Evolutionary conservation across 2,329 filamentous ascomycete genomes (phyloP).

Genomic region (Ceratocystis diversiconidia): DNA sequence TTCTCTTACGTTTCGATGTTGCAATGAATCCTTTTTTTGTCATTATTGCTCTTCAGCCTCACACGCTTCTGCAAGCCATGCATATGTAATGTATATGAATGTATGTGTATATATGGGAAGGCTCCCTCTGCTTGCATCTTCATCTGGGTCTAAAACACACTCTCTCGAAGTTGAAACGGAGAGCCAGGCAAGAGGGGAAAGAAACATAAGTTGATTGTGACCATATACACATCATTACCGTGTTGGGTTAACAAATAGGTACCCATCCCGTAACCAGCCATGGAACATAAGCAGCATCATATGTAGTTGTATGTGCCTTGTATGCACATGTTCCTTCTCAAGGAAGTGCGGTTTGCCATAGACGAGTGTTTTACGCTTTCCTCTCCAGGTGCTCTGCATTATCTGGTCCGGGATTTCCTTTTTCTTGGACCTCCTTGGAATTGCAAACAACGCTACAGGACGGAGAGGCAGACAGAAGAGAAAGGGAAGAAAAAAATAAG

Average conservation of each 20-base stretch:
- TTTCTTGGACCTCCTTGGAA: background rate
- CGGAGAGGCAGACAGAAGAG: too few relatives aligned
- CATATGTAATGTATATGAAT: background rate
- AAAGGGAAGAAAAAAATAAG: too few relatives aligned
- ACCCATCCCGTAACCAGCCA: background rate
- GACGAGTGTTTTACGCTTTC: background rate
- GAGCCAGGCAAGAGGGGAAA: background rate
- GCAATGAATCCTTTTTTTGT: background rate
- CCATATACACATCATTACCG: background rate
- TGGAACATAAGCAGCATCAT: too few relatives aligned
- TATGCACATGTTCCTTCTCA: background rate
- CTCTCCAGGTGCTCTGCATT: background rate
- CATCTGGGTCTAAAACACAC: background rate
- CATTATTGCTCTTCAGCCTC: constrained; percentile 3
- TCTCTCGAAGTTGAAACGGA: background rate
- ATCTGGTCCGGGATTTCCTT: background rate
- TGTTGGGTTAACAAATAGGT: background rate
- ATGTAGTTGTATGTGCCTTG: too few relatives aligned
- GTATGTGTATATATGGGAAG: background rate
- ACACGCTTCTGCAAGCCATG: constrained; percentile 6
- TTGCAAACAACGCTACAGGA: too few relatives aligned
- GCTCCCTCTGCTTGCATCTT: too few relatives aligned
- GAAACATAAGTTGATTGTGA: background rate
- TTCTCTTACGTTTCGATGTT: background rate
- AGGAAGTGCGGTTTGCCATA: background rate